Base-by-base conservation (phyloP, 2,329 filamentous ascomycete genomes). In the Gremmenia infestans region DNA sequence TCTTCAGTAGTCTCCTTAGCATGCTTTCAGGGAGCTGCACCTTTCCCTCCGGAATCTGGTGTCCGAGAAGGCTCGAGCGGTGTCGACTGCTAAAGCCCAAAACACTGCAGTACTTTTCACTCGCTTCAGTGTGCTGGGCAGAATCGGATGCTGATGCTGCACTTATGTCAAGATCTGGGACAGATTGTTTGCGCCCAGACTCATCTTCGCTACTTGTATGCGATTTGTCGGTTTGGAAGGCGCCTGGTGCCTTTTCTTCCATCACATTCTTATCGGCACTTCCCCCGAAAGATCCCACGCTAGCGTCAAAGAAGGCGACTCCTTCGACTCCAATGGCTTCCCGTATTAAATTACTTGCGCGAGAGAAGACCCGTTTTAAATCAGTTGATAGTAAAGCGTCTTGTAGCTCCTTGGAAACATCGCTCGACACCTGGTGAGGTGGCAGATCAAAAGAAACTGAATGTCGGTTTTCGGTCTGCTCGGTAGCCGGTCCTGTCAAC, bases 301-400 rank as follows among this genome's bases (percentile, higher is more conserved):
- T 67, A 4, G 66, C 65, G 61, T 70, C 67, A 25, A 63, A 63
- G 42, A 68, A 70, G 15, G 68, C 54, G 9, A 63, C 61, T 4
- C 68, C 68, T 42, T 68, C 61, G 40, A 70, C 62, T 5, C 61
- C 61, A n/a, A 66, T 65, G 25, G 67, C 63, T 55, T 70, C 68
- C 43, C 68, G 59, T 25, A 70, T 68, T 14, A 70, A 60, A 48
- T 69, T 69, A 48, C 63, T 65, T 28, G 67, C 65, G 52, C 67
- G 53, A 25, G 60, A 58, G 50, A 70, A 69, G 3, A 66, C 60
- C 8, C 55, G 48, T 53, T 61, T 65, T 19, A 68, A 45, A 54
- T 68, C 64, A 25, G 54, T 58, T 23, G 67, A 64, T n/a, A 68
- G 43, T 2, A 65, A 50, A 0, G 61, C 63, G 37, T 67, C 63